phyloP scores from a whole-genome alignment of 2,329 filamentous ascomycete genomes.

The Curvularia spicifera region DNA sequence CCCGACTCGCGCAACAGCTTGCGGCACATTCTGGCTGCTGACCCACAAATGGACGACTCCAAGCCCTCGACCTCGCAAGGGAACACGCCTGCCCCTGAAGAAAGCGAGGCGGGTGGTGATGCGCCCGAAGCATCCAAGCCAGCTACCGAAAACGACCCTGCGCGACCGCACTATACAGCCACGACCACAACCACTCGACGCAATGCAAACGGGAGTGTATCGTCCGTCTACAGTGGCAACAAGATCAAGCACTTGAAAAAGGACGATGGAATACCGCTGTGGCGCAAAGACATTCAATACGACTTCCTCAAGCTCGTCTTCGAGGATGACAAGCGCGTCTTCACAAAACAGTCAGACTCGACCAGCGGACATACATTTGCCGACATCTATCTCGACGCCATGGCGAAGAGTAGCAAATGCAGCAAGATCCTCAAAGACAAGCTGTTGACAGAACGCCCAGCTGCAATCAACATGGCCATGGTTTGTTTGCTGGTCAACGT shows the following conservation, averaged over 20 bases:
- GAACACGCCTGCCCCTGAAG: slow-evolving; percentile 43
- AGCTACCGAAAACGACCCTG: slow-evolving; percentile 34
- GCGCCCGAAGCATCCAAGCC: slow-evolving; percentile 36
- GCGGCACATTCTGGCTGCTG: slow-evolving; percentile 48
- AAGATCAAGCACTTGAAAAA: slow-evolving; percentile 89
- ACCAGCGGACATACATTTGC: slow-evolving; percentile 80
- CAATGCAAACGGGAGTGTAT: slow-evolving; percentile 69
- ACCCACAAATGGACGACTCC: slow-evolving; percentile 46
- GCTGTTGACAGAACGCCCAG: slow-evolving; percentile 86
- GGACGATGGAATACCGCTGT: slow-evolving; percentile 84
- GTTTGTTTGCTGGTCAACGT: slow-evolving; percentile 97
- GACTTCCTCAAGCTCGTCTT: slow-evolving; percentile 84
- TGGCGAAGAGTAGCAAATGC: slow-evolving; percentile 98
- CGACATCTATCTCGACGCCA: slow-evolving; percentile 96
- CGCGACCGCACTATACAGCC: slow-evolving; percentile 53
- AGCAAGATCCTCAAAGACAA: slow-evolving; percentile 99
- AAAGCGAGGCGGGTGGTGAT: slow-evolving; percentile 40
- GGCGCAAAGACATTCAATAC: slow-evolving; percentile 87
- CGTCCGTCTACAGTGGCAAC: slow-evolving; percentile 71
- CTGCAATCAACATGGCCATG: slow-evolving; percentile 98
- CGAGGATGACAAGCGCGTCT: slow-evolving; percentile 75
- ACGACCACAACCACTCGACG: slow-evolving; percentile 61
- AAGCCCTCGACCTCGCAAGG: slow-evolving; percentile 37
- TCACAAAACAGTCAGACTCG: slow-evolving; percentile 89
- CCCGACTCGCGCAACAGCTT: slow-evolving; percentile 50